Evolutionary conservation across 148 eudicot genomes (phyloP).

Genomic region (Camellia granthamiana): DNA sequence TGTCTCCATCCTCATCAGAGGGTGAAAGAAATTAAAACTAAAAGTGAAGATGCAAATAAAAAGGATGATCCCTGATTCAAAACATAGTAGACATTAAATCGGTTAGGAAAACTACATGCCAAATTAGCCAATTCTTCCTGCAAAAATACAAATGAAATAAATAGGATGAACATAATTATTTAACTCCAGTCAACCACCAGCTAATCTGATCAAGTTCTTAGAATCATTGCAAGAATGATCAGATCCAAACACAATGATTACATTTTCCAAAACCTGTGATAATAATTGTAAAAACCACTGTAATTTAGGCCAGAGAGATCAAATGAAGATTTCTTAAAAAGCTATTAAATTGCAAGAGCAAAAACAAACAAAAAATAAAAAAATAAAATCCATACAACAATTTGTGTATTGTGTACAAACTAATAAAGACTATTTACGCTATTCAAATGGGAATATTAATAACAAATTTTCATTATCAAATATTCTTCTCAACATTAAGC

Average conservation of each 20-base stretch:
- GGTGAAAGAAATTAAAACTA: not conserved
- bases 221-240: conserved; percentile 1
- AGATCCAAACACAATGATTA: not conserved
- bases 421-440: not conserved
- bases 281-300: not conserved
- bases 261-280: not conserved
- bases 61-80: conserved; percentile 44
- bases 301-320: not conserved
- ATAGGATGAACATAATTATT: not conserved
- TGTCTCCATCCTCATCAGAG: not conserved
- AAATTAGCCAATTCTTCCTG: conserved; percentile 60
- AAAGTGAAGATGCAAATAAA: not conserved
- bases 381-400: not conserved
- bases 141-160: conserved; percentile 15
- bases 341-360: not conserved
- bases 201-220: conserved; percentile 2
- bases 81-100: conserved; percentile 48
- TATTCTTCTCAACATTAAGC: not conserved
- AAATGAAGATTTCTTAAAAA: not conserved
- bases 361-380: no score
- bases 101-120: conserved; percentile 45
- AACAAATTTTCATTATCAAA: not conserved
- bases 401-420: not conserved
- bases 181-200: not conserved
- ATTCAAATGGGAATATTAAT: not conserved